phyloP scores from a whole-genome alignment of 148 eudicot species.

The Rhododendron henanense region DNA sequence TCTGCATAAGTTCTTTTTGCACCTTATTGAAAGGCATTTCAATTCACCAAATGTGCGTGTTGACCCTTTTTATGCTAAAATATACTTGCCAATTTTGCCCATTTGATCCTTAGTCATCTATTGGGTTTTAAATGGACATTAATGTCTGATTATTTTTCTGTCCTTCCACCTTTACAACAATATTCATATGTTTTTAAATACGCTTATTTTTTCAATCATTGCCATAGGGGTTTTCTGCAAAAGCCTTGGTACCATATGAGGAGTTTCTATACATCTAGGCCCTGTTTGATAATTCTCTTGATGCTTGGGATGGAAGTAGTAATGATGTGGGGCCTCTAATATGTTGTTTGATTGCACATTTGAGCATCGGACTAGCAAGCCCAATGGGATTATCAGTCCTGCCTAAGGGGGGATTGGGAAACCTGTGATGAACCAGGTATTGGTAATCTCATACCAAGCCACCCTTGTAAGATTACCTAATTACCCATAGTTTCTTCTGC shows the following conservation, averaged over 20 bases:
- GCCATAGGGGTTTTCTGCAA: background rate
- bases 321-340: too few relatives aligned
- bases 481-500: too few relatives aligned
- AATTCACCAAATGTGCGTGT: background rate
- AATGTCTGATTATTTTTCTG: background rate
- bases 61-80: background rate
- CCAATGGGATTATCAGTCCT: too few relatives aligned
- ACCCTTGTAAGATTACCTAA: too few relatives aligned
- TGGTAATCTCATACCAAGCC: too few relatives aligned
- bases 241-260: background rate
- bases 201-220: background rate
- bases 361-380: too few relatives aligned
- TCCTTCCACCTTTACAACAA: background rate
- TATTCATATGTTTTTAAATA: background rate
- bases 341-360: too few relatives aligned
- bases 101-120: background rate
- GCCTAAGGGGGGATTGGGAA: too few relatives aligned
- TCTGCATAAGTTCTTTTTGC: background rate
- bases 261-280: background rate
- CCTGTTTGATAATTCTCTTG: too few relatives aligned
- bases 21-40: background rate
- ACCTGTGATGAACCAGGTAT: too few relatives aligned
- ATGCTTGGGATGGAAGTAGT: too few relatives aligned
- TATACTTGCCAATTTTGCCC: background rate
- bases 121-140: background rate